phyloP scores from a whole-genome alignment of 176 grass and related monocot species.

The Luzula sylvatica region DNA sequence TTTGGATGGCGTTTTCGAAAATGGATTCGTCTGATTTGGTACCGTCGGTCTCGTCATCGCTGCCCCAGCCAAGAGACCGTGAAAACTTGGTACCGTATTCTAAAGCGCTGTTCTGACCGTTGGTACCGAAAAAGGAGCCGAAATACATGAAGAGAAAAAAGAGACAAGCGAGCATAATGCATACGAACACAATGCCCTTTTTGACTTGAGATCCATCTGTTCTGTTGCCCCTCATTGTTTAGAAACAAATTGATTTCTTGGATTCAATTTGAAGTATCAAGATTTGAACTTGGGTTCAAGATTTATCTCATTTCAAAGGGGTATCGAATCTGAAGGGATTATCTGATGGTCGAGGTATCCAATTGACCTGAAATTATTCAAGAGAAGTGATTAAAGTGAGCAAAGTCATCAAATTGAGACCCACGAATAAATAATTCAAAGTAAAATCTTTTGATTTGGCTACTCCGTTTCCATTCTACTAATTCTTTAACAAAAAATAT shows the following conservation, averaged over 20 bases:
- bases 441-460: no score
- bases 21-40: constrained; percentile 65
- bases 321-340: not conserved
- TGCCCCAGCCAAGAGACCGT: constrained; percentile 56
- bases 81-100: constrained; percentile 87
- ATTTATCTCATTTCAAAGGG: not conserved
- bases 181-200: constrained; percentile 40
- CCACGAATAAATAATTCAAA: not conserved
- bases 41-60: constrained; percentile 34
- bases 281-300: not conserved
- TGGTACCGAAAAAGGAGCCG: constrained; percentile 41
- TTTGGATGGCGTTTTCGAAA: constrained; percentile 43
- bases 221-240: constrained; percentile 62
- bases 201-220: constrained; percentile 61
- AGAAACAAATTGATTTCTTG: constrained; percentile 22
- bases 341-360: constrained; percentile 9
- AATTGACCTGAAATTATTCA: constrained; percentile 16
- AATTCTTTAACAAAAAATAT: no score
- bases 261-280: not conserved
- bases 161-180: constrained; percentile 50
- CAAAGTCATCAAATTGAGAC: constrained; percentile 1
- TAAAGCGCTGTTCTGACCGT: constrained; percentile 44
- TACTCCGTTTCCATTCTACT: no score
- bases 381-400: not conserved
- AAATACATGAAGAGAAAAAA: constrained; percentile 82